These are phyloP conservation scores for Colletotrichum scovillei DNA, from an alignment of 2,329 filamentous ascomycete species.

Conservation along the genomic window DNA sequence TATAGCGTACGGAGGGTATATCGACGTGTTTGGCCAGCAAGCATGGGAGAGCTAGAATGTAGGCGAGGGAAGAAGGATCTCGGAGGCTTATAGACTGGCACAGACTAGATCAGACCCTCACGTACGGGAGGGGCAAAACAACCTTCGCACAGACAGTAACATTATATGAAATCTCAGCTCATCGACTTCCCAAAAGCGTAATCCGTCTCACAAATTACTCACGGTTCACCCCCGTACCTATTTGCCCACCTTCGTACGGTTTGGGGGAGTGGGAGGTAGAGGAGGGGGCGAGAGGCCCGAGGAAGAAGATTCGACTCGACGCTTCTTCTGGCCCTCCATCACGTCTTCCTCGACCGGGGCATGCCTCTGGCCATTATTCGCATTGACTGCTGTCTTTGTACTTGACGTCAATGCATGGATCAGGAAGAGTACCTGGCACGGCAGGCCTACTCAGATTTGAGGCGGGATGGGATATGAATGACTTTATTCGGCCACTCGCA, in stretches of 20 bases:
- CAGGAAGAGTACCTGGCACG: conserved; percentile 17
- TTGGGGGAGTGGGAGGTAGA: not conserved
- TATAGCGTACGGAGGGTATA: not conserved
- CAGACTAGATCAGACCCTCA: conserved; percentile 12
- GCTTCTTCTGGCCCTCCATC: not conserved
- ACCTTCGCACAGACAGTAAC: conserved; percentile 32
- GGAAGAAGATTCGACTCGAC: not conserved
- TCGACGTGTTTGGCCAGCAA: conserved; percentile 32
- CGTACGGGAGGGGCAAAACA: conserved; percentile 25
- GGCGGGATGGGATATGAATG: not conserved
- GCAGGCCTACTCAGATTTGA: not conserved
- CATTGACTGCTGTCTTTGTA: conserved; percentile 26
- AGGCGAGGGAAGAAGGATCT: not conserved
- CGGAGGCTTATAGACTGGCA: conserved; percentile 32
- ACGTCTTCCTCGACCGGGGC: not conserved
- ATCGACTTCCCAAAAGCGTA: conserved; percentile 35
- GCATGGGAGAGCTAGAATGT: not conserved
- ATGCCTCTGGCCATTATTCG: conserved; percentile 17
- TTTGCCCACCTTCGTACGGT: not conserved
- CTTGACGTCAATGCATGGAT: conserved; percentile 34
- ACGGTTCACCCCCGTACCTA: conserved; percentile 26
- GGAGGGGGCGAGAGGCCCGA: not conserved
- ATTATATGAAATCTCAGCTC: conserved; percentile 30
- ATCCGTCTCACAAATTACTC: conserved; percentile 25
- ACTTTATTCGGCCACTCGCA: conserved; percentile 27